These are phyloP conservation scores for Tuctoria greenei DNA, from an alignment of 176 grass and related monocot genomes.

Conservation along the genomic window DNA sequence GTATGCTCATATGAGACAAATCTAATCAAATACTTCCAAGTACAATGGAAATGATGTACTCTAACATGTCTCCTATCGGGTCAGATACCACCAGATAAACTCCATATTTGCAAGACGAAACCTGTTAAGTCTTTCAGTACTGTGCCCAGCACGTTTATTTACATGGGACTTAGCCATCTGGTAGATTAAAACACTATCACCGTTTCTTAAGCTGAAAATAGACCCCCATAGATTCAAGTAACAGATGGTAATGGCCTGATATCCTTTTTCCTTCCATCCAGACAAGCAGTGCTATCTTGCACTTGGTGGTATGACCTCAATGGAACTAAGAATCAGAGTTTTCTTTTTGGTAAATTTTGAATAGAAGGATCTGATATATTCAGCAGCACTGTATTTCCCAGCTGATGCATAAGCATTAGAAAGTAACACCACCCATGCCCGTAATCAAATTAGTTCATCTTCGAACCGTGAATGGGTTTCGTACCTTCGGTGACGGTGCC, in stretches of 20 bases:
- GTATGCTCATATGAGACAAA: conserved; percentile 6
- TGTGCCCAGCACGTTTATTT: neutral
- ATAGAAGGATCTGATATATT: conserved; percentile 58
- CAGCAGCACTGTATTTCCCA: conserved; percentile 55
- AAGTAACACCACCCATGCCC: conserved; percentile 66
- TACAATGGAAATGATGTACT: conserved; percentile 7
- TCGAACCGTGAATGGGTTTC: neutral
- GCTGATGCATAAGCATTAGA: conserved; percentile 66
- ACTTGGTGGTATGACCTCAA: conserved; percentile 39
- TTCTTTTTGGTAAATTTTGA: conserved; percentile 40
- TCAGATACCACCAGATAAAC: conserved; percentile 31
- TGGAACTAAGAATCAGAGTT: conserved; percentile 51
- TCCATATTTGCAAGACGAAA: conserved; percentile 24
- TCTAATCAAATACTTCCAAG: conserved; percentile 14
- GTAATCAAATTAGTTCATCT: conserved; percentile 46
- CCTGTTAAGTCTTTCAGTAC: neutral
- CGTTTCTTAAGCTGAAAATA: conserved; percentile 9
- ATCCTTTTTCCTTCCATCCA: neutral
- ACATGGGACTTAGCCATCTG: conserved; percentile 25
- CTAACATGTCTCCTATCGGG: conserved; percentile 12
- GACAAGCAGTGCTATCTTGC: conserved; percentile 18
- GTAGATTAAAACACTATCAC: conserved; percentile 21
- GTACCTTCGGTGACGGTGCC: conserved; percentile 82
- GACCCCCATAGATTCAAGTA: conserved; percentile 25
- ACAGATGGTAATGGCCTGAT: neutral